Base-by-base conservation (phyloP, 169 alveolate species). In the Plasmodium relictum region DNA sequence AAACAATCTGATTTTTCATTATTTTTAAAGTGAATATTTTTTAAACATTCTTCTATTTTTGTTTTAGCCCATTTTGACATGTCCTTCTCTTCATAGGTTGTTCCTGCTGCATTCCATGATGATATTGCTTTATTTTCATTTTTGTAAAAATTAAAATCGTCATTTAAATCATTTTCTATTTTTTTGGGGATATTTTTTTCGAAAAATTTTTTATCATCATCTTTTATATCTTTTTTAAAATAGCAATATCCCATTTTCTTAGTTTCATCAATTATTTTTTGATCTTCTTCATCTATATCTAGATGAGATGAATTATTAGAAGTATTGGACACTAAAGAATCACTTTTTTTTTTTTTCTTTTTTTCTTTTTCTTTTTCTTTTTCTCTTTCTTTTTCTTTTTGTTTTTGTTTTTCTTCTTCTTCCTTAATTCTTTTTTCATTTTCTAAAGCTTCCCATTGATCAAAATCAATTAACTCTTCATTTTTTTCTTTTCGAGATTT, bases 181-280 rank as follows among this genome's bases (percentile, higher is more conserved):
- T 88, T 91, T 69, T 62, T 68, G n/a, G 94, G 93, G 10, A 71
- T 61, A 52, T 74, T 74, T 63, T 63, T 56, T 42, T 73, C 88
- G 24, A 69, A 71, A 3, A 88, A 50, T 45, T 68, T 72, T 48
- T 54, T 69, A 88, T 71, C 74, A 37, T 92, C 70, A 22, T 74
- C 74, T 83, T 89, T 88, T 62, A 88, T 93, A 63, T 94, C 86
- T 83, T 94, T 92, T 59, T 92, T 94, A 65, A 95, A 95, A 92
- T 95, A 95, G 59, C 97, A 95, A 78, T 95, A 95, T 2, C 97
- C 97, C 97, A 95, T 95, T 88, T 95, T 95, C 71, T 94, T 95
- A 2, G 97, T 95, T 69, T 95, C 97, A 58, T 92, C 89, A 22
- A 95, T 92, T 39, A 95, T 95, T 89, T 92, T 95, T 69, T 93